Evolutionary conservation across 768 basidiomycete species (phyloP).

Genomic region (Suillus luteus): DNA sequence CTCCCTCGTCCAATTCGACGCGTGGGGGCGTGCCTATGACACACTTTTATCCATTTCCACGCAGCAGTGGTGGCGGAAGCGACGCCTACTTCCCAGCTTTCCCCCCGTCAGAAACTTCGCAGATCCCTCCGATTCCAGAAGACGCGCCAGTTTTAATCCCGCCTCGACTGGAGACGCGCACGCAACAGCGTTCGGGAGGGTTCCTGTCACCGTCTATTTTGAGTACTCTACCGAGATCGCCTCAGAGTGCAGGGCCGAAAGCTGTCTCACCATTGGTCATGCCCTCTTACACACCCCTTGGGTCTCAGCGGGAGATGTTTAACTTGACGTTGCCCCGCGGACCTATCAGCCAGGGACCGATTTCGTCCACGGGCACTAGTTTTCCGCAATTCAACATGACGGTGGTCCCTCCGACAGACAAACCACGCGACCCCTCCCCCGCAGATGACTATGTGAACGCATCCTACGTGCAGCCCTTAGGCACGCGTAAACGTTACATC

Average conservation of each 20-base stretch:
- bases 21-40: not conserved
- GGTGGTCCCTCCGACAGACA: not conserved
- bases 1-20: not conserved
- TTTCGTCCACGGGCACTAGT: not conserved
- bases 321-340: not conserved
- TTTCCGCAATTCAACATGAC: not conserved
- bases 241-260: not conserved
- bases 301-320: not conserved
- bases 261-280: not conserved
- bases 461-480: slow-evolving; percentile 86
- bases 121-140: not conserved
- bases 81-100: slow-evolving; percentile 4
- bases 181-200: not conserved
- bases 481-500: slow-evolving; percentile 83
- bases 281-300: not conserved
- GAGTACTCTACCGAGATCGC: not conserved
- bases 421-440: slow-evolving; percentile 35
- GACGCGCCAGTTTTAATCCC: not conserved
- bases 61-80: not conserved
- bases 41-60: not conserved
- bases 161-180: not conserved
- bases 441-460: slow-evolving; percentile 95
- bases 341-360: not conserved
- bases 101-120: not conserved
- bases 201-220: not conserved